Evolutionary conservation across 2,329 filamentous ascomycete species (phyloP).

Genomic region (Arthroderma sp.): DNA sequence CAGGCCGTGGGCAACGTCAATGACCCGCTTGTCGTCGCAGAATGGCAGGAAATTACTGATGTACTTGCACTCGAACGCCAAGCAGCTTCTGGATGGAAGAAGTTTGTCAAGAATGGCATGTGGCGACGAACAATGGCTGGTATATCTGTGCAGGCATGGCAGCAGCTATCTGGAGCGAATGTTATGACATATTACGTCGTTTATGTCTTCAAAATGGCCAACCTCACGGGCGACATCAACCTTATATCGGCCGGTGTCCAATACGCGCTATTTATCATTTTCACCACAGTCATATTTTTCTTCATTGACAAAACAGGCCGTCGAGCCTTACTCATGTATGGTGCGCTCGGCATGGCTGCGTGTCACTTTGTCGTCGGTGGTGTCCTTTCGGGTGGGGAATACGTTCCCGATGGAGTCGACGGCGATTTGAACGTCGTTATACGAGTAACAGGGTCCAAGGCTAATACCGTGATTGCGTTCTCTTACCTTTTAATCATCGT

Average conservation of each 20-base stretch:
- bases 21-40: slow-evolving; percentile 39
- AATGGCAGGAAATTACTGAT: slow-evolving; percentile 41
- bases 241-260: slow-evolving; percentile 21
- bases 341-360: slow-evolving; percentile 10
- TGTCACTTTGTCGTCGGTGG: slow-evolving; percentile 33
- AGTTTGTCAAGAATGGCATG: slow-evolving; percentile 41
- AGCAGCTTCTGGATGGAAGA: slow-evolving; percentile 28
- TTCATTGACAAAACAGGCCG: slow-evolving; percentile 13
- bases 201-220: slow-evolving; percentile 28
- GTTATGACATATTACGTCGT: slow-evolving; percentile 27
- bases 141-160: slow-evolving; percentile 45
- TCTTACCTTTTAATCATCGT: slow-evolving; percentile 51
- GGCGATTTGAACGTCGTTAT: slow-evolving; percentile 42
- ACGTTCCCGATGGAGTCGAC: slow-evolving; percentile 32
- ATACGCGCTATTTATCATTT: slow-evolving; percentile 25
- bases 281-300: slow-evolving; percentile 16
- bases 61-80: slow-evolving; percentile 18
- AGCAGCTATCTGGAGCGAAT: slow-evolving; percentile 34
- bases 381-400: slow-evolving; percentile 29
- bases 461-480: slow-evolving; percentile 52
- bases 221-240: slow-evolving; percentile 22
- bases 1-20: slow-evolving; percentile 39
- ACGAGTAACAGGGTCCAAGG: slow-evolving; percentile 38
- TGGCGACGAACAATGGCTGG: slow-evolving; percentile 45
- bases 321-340: slow-evolving; percentile 10